A percentile compares a stretch with the other conserved stretches of the same genome.
Evolutionary conservation across 768 basidiomycete species (phyloP).

Genomic region (Lactarius tabidus): DNA sequence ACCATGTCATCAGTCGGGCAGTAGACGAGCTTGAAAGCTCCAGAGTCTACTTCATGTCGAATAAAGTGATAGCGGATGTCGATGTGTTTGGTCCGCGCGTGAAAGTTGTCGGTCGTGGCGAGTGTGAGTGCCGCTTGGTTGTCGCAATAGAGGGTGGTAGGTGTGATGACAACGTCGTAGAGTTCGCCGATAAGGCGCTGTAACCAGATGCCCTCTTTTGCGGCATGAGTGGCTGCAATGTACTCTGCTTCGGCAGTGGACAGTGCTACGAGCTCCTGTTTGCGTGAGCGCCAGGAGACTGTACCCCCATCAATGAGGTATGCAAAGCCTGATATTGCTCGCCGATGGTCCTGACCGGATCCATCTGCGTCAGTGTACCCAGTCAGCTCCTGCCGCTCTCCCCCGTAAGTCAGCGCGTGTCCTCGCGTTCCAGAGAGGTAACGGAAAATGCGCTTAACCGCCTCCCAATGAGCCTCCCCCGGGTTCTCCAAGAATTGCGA

Average conservation of each 20-base stretch:
- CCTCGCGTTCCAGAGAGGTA: background rate
- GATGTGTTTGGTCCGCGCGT: conserved; percentile 11
- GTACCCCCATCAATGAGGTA: background rate
- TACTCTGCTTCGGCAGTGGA: conserved; percentile 10
- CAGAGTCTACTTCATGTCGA: background rate
- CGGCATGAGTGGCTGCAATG: background rate
- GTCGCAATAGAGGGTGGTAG: conserved; percentile 1
- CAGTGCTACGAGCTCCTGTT: background rate
- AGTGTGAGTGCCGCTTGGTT: conserved; percentile 9
- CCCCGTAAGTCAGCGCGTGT: background rate
- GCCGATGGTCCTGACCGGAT: background rate
- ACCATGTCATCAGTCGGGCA: conserved; percentile 12
- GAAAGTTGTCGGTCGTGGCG: background rate
- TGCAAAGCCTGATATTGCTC: background rate
- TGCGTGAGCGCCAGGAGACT: background rate
- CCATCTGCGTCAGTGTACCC: background rate
- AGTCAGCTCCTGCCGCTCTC: background rate
- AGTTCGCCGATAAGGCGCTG: background rate
- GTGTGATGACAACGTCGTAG: background rate
- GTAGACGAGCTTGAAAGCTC: background rate
- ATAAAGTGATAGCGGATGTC: conserved; percentile 11
- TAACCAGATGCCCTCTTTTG: conserved; percentile 1
- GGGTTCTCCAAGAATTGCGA: background rate
- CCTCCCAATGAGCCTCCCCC: background rate
- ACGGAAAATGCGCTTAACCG: background rate